These are phyloP conservation scores for Colletotrichum sidae DNA, from an alignment of 2,329 filamentous ascomycete genomes.

Conservation along the genomic window DNA sequence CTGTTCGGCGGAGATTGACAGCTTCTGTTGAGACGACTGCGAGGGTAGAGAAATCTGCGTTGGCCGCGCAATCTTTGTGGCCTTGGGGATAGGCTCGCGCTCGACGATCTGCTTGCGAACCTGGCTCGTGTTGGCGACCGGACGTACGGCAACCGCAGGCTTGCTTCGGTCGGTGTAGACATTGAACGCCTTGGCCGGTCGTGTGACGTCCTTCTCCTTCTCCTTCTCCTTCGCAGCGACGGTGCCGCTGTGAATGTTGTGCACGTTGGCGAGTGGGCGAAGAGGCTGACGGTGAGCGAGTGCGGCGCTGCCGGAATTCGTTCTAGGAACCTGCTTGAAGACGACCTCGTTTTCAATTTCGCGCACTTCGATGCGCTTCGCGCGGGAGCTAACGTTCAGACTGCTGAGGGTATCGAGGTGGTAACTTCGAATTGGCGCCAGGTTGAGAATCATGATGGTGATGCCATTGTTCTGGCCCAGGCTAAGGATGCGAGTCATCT, in stretches of 20 bases:
- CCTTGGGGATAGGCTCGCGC: conserved; percentile 51
- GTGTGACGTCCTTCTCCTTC: conserved; percentile 65
- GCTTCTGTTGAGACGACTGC: conserved; percentile 42
- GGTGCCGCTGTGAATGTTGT: conserved; percentile 76
- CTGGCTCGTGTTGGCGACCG: conserved; percentile 49
- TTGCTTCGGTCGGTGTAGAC: conserved; percentile 84
- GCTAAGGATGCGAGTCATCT: conserved; percentile 95
- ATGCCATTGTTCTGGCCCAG: conserved; percentile 95
- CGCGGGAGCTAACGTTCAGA: conserved; percentile 92
- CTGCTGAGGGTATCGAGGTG: conserved; percentile 95
- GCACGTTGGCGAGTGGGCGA: conserved; percentile 78
- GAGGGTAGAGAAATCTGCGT: conserved; percentile 58
- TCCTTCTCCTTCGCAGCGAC: conserved; percentile 60
- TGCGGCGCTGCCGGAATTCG: conserved; percentile 53
- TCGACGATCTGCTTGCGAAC: conserved; percentile 59
- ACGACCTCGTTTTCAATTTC: conserved; percentile 97
- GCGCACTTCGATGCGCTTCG: conserved; percentile 94
- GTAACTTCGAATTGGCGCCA: conserved; percentile 91
- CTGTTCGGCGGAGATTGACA: conserved; percentile 74
- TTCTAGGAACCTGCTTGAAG: conserved; percentile 78
- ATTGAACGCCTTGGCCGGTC: conserved; percentile 85
- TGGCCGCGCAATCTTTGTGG: conserved; percentile 42
- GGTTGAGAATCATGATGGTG: conserved; percentile 95
- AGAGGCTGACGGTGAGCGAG: conserved; percentile 77
- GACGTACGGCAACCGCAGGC: conserved; percentile 49